These are phyloP conservation scores for Pseudozyma pruni DNA, from an alignment of 1,284 basidiomycete species.

Conservation along the genomic window DNA sequence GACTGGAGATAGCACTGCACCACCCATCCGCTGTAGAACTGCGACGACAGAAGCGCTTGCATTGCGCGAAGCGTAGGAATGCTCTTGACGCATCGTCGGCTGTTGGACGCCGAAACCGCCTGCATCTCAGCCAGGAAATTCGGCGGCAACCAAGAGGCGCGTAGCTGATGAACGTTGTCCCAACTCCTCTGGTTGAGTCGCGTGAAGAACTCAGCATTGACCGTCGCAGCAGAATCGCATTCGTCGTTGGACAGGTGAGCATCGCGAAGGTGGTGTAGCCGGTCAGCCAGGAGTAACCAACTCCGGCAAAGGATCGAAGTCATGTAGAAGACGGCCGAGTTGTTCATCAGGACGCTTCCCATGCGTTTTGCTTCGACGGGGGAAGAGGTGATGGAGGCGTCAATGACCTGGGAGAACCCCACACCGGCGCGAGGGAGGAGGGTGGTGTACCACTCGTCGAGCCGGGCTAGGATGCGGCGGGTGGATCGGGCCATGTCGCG, in stretches of 20 bases:
- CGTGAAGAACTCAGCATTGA: conserved; percentile 14
- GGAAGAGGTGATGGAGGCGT: conserved; percentile 7
- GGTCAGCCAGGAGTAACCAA: conserved; percentile 30
- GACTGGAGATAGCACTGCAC: conserved; percentile 18
- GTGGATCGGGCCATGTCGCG: conserved; percentile 29
- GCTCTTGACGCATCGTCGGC: conserved; percentile 18
- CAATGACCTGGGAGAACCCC: conserved; percentile 12
- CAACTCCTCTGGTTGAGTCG: conserved; percentile 19
- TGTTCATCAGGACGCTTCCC: conserved; percentile 26
- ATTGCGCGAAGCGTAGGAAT: conserved; percentile 23
- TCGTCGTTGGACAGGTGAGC: conserved; percentile 6
- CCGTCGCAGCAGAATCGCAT: conserved; percentile 7
- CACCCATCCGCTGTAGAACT: conserved; percentile 27
- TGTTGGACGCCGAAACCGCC: conserved; percentile 10
- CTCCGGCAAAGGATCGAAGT: conserved; percentile 26
- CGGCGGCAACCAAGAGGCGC: conserved; percentile 29
- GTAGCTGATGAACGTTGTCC: conserved; percentile 22
- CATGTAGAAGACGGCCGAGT: conserved; percentile 29
- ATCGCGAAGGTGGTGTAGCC: conserved; percentile 23
- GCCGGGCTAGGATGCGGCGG: conserved; percentile 14
- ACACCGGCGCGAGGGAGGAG: conserved; percentile 11
- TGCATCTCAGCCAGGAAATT: conserved; percentile 28
- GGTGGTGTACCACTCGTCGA: conserved; percentile 24
- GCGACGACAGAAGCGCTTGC: conserved; percentile 25
- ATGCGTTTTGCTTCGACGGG: conserved; percentile 15